Evolutionary conservation across 306 rosid genomes (phyloP).

Genomic region (Prunus kanzakura): DNA sequence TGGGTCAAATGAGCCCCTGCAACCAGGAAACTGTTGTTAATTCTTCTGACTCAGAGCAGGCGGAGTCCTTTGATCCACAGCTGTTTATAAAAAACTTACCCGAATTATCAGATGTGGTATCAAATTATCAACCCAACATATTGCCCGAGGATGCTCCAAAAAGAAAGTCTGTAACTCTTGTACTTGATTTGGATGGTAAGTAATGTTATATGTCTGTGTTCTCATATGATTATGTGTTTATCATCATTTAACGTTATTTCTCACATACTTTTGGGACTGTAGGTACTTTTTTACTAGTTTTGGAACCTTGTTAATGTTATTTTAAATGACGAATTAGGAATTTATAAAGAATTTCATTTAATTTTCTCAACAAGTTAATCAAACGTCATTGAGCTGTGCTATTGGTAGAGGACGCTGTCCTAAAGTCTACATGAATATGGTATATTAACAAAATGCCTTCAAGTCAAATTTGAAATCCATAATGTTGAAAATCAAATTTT

Average conservation of each 20-base stretch:
- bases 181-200: conserved; percentile 98
- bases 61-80: conserved; percentile 88
- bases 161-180: conserved; percentile 69
- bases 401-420: background rate
- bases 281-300: background rate
- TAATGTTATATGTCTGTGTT: background rate
- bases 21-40: conserved; percentile 57
- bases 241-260: conserved; percentile 5
- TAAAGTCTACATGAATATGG: background rate
- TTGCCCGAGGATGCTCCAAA: conserved; percentile 55
- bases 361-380: conserved; percentile 1
- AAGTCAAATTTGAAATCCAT: background rate
- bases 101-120: conserved; percentile 73
- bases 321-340: background rate
- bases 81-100: conserved; percentile 76
- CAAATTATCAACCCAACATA: conserved; percentile 49
- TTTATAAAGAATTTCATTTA: background rate
- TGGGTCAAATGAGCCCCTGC: conserved; percentile 68
- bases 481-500: background rate
- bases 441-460: background rate
- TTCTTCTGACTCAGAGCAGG: conserved; percentile 54
- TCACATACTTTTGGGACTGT: background rate
- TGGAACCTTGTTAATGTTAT: conserved; percentile 1
- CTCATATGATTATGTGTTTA: background rate
- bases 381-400: background rate